Conservation (phyloP, 495 filamentous ascomycete species). For the Aspergillus haitiensis region DNA sequence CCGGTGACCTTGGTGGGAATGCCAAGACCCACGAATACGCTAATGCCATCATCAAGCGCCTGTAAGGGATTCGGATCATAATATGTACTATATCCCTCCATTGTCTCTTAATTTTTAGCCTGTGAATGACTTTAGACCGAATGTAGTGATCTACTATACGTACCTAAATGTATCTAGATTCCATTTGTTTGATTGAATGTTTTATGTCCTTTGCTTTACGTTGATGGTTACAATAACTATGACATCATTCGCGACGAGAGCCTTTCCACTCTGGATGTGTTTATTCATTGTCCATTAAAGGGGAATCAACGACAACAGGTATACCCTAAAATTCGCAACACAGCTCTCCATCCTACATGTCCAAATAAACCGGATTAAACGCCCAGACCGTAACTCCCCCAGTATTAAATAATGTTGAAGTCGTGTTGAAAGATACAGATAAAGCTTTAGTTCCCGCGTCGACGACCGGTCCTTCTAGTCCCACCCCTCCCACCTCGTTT, state of each 20-base stretch:
- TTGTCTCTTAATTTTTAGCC: slow-evolving; percentile 38
- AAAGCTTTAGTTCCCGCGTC: slow-evolving; percentile 29
- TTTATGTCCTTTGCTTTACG: not conserved
- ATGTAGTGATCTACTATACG: slow-evolving; percentile 47
- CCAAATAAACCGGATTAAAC: slow-evolving; percentile 8
- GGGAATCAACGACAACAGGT: not conserved
- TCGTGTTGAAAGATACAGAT: not conserved
- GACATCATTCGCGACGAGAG: not conserved
- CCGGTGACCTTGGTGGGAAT: slow-evolving; percentile 92
- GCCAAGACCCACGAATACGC: slow-evolving; percentile 91
- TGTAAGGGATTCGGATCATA: slow-evolving; percentile 55
- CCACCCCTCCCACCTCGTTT: slow-evolving; percentile 40
- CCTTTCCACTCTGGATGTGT: not conserved
- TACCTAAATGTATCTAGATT: slow-evolving; percentile 33
- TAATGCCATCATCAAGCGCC: slow-evolving; percentile 80
- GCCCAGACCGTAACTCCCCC: slow-evolving; percentile 22
- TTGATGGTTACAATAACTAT: too few species aligned
- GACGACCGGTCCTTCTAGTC: slow-evolving; percentile 38
- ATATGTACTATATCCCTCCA: slow-evolving; percentile 44
- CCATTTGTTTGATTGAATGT: slow-evolving; percentile 9
- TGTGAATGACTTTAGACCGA: slow-evolving; percentile 47
- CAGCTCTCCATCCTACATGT: slow-evolving; percentile 20
- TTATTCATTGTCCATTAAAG: not conserved
- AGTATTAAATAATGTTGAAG: slow-evolving; percentile 29
- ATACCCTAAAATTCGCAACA: not conserved